These are phyloP conservation scores for Aphanomyces stellatus DNA, from an alignment of 352 stramenopile genomes.

Conservation along the genomic window DNA sequence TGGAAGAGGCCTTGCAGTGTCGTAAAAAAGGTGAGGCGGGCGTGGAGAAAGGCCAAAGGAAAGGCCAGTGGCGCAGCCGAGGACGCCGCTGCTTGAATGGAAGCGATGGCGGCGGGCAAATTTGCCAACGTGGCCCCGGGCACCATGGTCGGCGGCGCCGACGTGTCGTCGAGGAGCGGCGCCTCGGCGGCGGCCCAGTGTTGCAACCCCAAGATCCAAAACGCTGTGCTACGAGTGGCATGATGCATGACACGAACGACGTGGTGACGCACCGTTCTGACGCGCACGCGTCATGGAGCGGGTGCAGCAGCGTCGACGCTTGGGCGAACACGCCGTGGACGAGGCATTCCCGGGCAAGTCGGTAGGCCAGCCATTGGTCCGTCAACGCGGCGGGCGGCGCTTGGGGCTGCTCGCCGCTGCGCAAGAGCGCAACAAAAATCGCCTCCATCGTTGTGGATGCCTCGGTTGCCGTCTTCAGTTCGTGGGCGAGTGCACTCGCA, in stretches of 20 bases:
- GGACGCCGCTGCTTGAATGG: background rate
- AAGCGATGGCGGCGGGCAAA: background rate
- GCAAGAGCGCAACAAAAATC: background rate
- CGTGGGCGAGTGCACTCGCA: background rate
- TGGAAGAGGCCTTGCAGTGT: slow-evolving; percentile 4
- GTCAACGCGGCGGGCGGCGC: background rate
- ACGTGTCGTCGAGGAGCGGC: background rate
- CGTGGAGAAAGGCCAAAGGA: background rate
- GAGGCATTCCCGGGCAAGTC: slow-evolving; percentile 7
- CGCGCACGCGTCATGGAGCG: background rate
- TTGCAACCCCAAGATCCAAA: background rate
- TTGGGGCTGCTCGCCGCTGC: background rate
- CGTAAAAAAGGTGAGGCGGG: background rate
- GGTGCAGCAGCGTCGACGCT: background rate
- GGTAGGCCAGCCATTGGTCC: background rate
- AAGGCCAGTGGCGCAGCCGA: background rate
- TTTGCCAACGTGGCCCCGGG: background rate
- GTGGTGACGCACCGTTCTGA: background rate
- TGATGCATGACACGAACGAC: background rate
- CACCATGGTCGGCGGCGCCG: too few species aligned
- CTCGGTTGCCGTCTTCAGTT: too few species aligned
- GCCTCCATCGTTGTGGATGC: background rate
- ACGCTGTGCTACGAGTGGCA: background rate
- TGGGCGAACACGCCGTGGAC: slow-evolving; percentile 6
- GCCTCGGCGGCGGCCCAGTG: slow-evolving; percentile 1